Evolutionary conservation across 768 basidiomycete species (phyloP), one percentile per base, ranked within the genome.

Genomic region (Nidularia sp.): DNA sequence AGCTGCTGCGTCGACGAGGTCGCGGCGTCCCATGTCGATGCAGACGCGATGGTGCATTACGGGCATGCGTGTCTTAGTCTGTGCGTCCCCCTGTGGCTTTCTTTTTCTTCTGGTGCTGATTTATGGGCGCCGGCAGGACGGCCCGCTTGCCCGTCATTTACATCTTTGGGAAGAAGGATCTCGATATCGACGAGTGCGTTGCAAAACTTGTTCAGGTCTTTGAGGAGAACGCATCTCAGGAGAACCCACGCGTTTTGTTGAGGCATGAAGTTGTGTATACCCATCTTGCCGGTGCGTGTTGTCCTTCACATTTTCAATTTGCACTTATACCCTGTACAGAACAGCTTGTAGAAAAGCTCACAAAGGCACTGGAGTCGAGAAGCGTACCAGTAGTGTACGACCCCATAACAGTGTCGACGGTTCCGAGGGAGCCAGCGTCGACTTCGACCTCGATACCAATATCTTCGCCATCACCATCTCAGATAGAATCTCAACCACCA

Each of bases 1-100:
- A 94, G 95, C 61, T 99, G 97, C 62, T 98, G 97, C 64, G 93
- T 96, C 2, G 97, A 99, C 61, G 92, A 98, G 59, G 88, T 98
- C 4, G 89, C 94, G 4, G 94, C 96, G 3, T 87, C 93, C 60
- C 97, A 99, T 62, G 85, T 94, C 45, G 85, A 94, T 56, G 93
- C 94, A 0, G 91, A 98, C 62, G 83, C 86, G 6, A 78, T 97
- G 55, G 86, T 99, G 2, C 96, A 99, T 62, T 98, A 97, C 61
- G 96, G 96, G 1, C 90, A 97, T 72, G 94, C 96, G 0, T 99
- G 97, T 66, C 81, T 98, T 75, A 93, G 89, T 65, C 83, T 86
- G 93, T 96, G 59, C 57, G 92, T 18, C 75, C 34, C 25, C 39
- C 5, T 32, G 31, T 29, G 18, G 8, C 22, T 18, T 34, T 9